Evolutionary conservation across 78 protist genomes (phyloP), one percentile per base, ranked within the genome.

Genomic region (Speleostelium caveatum): DNA sequence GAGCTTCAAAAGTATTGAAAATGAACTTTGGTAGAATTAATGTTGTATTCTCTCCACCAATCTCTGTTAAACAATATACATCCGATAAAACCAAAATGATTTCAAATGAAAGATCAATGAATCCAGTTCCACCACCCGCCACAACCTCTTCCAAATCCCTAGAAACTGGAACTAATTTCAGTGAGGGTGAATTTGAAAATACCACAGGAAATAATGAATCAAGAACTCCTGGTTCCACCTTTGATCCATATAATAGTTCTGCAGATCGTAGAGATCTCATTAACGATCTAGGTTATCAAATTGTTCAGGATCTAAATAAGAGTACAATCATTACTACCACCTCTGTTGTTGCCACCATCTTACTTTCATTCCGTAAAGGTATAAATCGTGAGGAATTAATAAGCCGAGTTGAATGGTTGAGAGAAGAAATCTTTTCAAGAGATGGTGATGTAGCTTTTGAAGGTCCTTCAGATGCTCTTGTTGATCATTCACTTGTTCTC

Each of bases 381-480:
- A 91, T 91, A 61, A 71, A 59, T 55, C 80, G 87, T 60, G 95
- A 91, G 4, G 90, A 91, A 33, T 51, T 91, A 35, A 77, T 71
- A 21, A n/a, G 28, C 45, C 66, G 72, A 42, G 95, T 91, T 28
- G 95, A 80, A 36, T 91, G 89, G 90, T 26, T 91, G 28, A 73
- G 90, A 51, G 90, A 91, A 49, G 95, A 91, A 35, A 91, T 91
- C 26, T 61, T 78, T 4, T 45, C 75, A 12, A 78, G 90, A 49
- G 95, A 90, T 26, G 78, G 85, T 41, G 86, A 85, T 61, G 92
- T 91, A n/a, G 95, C 90, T 3, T 78, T 78, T 33, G 95, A 80
- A 30, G 95, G 90, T 61, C 87, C 88, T 21, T 80, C 95, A 3
- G 86, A 91, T 66, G 86, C 78, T 1, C 5, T 91, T 0, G 89